Evolutionary conservation across 192 early-diverging fungal genomes (phyloP).

Genomic region (Endogone sp.): DNA sequence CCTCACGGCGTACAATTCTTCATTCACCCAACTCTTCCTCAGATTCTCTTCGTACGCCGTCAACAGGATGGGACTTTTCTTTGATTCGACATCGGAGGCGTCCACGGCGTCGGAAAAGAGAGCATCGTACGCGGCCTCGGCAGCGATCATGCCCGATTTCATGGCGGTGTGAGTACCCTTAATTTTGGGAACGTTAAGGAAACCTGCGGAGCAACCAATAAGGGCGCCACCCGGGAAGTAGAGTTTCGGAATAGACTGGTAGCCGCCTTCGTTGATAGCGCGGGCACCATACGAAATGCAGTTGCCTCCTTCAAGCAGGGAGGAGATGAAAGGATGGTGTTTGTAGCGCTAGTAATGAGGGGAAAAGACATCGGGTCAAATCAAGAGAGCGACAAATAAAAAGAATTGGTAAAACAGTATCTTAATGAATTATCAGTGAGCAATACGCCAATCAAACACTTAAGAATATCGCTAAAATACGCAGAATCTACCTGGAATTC

Average conservation of each 20-base stretch:
- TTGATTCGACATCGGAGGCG: constrained; percentile 12
- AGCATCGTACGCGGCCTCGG: constrained; percentile 77
- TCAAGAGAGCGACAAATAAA: too few species aligned
- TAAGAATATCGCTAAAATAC: too few species aligned
- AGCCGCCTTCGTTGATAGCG: constrained; percentile 95
- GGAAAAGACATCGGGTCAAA: too few species aligned
- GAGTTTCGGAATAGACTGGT: constrained; percentile 93
- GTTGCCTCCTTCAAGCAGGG: constrained; percentile 86
- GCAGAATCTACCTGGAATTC: constrained; percentile 74
- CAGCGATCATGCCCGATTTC: constrained; percentile 97
- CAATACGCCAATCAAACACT: background rate
- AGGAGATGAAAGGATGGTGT: constrained; percentile 81
- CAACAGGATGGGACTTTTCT: constrained; percentile 56
- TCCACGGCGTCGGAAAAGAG: constrained; percentile 45
- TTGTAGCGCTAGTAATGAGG: constrained; percentile 72
- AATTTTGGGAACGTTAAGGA: constrained; percentile 97
- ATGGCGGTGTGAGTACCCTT: constrained; percentile 99
- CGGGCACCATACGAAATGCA: constrained; percentile 91
- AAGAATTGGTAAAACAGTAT: too few species aligned
- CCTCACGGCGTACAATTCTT: constrained; percentile 88
- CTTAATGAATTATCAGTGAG: background rate
- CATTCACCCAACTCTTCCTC: constrained; percentile 83
- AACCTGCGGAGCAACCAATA: constrained; percentile 94
- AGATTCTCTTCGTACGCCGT: constrained; percentile 76
- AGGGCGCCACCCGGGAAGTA: constrained; percentile 93